Base-by-base conservation (phyloP, 495 filamentous ascomycete species). In the Lasiosphaeria miniovina region DNA sequence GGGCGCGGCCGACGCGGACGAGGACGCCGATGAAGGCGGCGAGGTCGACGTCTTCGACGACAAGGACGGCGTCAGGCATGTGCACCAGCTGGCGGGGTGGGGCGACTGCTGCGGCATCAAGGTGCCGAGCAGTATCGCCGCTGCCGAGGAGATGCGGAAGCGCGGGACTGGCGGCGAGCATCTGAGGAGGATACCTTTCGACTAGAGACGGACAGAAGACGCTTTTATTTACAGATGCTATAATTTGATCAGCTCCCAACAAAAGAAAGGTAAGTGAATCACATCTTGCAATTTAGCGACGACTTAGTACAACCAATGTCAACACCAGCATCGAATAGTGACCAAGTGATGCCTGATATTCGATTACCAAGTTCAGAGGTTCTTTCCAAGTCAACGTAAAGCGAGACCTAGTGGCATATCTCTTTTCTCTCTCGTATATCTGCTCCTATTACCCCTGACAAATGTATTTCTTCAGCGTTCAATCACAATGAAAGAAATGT, bases 71-170 rank as follows among this genome's bases (percentile, higher is more conserved):
- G 83, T 75, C 45, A 87, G 93, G 72, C 84, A 88, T 58, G 68
- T 77, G 36, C 90, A 93, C 69, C 77, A 81, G 62, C 67, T 68
- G 55, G 82, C 75, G 52, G 87, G 85, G 59, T 99, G 94, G 86
- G 95, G 95, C 1, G 95, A 99, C 69, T 99, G 95, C 74, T 99
- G 94, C 67, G 95, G 94, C 40, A 99, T 99, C 75, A 95, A 96
- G 75, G 93, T 99, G 14, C 94, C 95, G 11, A 95, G 92, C 68
- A 91, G 89, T 49, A 81, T 97, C 62, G 94, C 90, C 34, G 95
- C 94, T 12, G 87, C 87, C 9, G 86, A 89, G 66, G 93, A 96
- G 73, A 86, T 87, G 82, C 87, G 83, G 74, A 97, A 96, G 78
- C 80, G 81, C 49, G 79, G 76, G 14, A 73, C 65, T 38, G 85